A percentile compares a stretch with the other conserved stretches of the same genome.
Conservation (phyloP, 2,329 filamentous ascomycete species). For the Aspergillus arachidicola region DNA sequence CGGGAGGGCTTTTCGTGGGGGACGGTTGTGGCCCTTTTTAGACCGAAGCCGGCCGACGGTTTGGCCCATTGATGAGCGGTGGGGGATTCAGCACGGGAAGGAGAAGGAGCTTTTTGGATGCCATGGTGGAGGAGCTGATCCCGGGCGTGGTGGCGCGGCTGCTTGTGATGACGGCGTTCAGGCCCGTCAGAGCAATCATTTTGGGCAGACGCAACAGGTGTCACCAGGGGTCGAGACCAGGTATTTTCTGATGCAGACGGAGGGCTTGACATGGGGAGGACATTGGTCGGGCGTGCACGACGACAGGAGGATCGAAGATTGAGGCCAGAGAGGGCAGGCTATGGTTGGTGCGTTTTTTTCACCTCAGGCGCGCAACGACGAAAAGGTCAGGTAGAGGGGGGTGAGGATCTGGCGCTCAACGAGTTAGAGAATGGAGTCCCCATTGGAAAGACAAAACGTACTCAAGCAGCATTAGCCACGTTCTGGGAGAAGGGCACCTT, state of each 20-base stretch:
- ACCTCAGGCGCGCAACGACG: conserved; percentile 9
- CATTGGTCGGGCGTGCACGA: conserved; percentile 48
- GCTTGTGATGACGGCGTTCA: conserved; percentile 31
- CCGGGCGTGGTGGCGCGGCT: conserved; percentile 39
- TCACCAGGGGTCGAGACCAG: conserved; percentile 48
- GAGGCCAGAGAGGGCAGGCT: conserved; percentile 18
- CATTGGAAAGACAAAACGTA: conserved; percentile 18
- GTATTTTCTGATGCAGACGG: conserved; percentile 46
- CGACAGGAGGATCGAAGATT: conserved; percentile 19
- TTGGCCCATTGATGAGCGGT: conserved; percentile 39
- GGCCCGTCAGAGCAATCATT: conserved; percentile 38
- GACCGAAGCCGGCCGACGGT: conserved; percentile 29
- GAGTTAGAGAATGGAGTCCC: conserved; percentile 14
- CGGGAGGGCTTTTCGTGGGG: conserved; percentile 32
- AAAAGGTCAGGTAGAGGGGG: conserved; percentile 13
- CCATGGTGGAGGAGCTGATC: conserved; percentile 34
- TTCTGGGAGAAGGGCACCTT: conserved; percentile 31
- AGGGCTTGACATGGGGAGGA: conserved; percentile 54
- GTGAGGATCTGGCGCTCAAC: conserved; percentile 31
- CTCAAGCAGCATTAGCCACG: conserved; percentile 27
- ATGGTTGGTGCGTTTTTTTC: conserved; percentile 22
- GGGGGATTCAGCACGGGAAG: conserved; percentile 40
- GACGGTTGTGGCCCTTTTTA: conserved; percentile 40
- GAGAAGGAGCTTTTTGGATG: conserved; percentile 31
- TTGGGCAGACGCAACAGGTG: conserved; percentile 45